A percentile compares a stretch with the other conserved stretches of the same genome.
phyloP scores from a whole-genome alignment of 768 basidiomycete species.

The Tricholoma terreum region DNA sequence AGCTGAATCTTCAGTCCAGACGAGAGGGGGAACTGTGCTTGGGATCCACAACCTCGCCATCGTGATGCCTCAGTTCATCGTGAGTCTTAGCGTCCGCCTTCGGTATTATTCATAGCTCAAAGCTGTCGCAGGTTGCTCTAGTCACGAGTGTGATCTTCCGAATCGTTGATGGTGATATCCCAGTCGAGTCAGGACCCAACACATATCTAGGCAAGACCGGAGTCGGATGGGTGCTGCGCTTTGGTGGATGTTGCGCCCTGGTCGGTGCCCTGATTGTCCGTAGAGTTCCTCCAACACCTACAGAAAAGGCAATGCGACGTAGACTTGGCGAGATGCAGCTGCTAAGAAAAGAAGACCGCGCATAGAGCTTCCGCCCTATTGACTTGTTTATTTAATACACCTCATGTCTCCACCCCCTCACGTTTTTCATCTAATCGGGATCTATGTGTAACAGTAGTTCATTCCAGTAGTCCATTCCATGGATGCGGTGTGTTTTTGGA shows the following conservation, averaged over 20 bases:
- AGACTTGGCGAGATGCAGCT: conserved; percentile 77
- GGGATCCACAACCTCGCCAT: conserved; percentile 96
- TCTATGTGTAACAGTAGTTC: neutral
- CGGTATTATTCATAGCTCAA: conserved; percentile 9
- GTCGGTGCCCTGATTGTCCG: conserved; percentile 78
- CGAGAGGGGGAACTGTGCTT: conserved; percentile 87
- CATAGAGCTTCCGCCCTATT: conserved; percentile 29
- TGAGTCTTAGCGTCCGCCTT: conserved; percentile 37
- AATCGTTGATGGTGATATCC: conserved; percentile 58
- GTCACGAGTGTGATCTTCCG: conserved; percentile 87
- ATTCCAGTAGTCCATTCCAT: neutral
- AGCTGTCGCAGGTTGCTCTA: conserved; percentile 65
- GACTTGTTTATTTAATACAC: conserved; percentile 1
- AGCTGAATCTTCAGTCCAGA: conserved; percentile 42
- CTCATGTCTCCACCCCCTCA: neutral
- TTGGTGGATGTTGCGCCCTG: conserved; percentile 86
- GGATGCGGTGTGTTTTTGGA: no score
- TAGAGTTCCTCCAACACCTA: conserved; percentile 83
- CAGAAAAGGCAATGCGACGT: conserved; percentile 86
- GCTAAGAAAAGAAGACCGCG: conserved; percentile 57
- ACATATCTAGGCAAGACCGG: conserved; percentile 83
- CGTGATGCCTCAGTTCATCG: conserved; percentile 92
- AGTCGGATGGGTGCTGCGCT: conserved; percentile 91
- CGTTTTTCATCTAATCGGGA: conserved; percentile 1
- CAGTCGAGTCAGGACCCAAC: conserved; percentile 41